Base-by-base conservation (phyloP, 2,329 filamentous ascomycete genomes). In the Aspergillus unguis region DNA sequence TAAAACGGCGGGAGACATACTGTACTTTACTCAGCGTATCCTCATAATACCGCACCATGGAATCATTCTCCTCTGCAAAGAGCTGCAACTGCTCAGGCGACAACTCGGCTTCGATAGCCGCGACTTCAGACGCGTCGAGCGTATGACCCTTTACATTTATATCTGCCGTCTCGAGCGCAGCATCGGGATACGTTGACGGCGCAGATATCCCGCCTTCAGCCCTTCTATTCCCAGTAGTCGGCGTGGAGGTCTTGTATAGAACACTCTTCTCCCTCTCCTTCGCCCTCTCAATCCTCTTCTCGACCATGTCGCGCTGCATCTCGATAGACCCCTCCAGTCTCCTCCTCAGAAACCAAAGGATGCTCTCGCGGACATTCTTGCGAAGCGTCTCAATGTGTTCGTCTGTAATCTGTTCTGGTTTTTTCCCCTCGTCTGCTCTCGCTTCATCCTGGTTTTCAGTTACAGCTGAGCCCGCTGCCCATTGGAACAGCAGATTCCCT, bases 1-100 rank as follows among this genome's bases (percentile, higher is more conserved):
- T 6, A n/a, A 28, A 27, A 4, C 1, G 6, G 1, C 17, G 25
- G 6, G 33, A 37, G 41, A 80, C 88, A 50, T 82, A 95, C 89
- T 87, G 88, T 60, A 97, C 90, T 80, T 97, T 94, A 71, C 92
- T 87, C 68, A 97, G 77, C n/a, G 89, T 91, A 73, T 88, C 90
- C 71, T 96, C 90, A 71, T 95, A 96, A 72, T 96, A 89, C 71
- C 88, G 88, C 62, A 97, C 80, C 85, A 99, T 91, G 58, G 90
- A 86, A 71, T 91, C 86, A 67, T 97, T 96, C 67, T 95, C 92
- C 72, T 90, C 83, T 62, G 92, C 92, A 74, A 99, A 97, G 67
- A 96, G 82, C 70, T 96, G 92, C 48, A 94, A 77, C 71, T 97
- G 92, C 67, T 96, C 91, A 25, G 85, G 80, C 17, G 87, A 90